A percentile compares a stretch with the other conserved stretches of the same genome.
Conservation (phyloP, 345 rosid species). For the Euphorbia pulcherrima region DNA sequence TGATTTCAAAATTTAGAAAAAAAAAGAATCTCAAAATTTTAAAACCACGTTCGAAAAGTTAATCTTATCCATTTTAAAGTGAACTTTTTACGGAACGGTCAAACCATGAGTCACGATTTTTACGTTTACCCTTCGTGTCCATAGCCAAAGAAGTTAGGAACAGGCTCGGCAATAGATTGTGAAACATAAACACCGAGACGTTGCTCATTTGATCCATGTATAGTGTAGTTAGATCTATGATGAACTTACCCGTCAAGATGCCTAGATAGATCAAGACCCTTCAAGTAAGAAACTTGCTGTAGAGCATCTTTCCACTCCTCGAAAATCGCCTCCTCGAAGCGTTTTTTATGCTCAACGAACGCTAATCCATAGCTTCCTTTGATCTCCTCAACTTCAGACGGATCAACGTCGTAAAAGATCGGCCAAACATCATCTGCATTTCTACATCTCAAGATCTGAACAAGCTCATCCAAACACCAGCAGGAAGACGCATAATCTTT, state of each 20-base stretch:
- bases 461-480: constrained; percentile 18
- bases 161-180: too few relatives aligned
- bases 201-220: too few relatives aligned
- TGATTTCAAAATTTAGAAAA: too few relatives aligned
- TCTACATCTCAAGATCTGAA: neutral
- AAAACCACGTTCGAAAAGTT: too few relatives aligned
- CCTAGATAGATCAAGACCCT: neutral
- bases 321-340: neutral
- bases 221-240: too few relatives aligned
- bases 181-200: too few relatives aligned
- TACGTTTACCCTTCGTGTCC: too few relatives aligned
- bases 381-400: constrained; percentile 6
- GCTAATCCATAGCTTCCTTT: constrained; percentile 3
- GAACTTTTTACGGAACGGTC: too few relatives aligned
- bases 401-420: constrained; percentile 15
- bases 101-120: too few relatives aligned
- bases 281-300: neutral
- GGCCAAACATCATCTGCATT: neutral
- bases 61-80: too few relatives aligned
- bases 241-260: constrained; percentile 4
- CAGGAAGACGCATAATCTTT: constrained; percentile 9
- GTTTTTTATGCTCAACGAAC: neutral
- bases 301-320: constrained; percentile 10
- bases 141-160: too few relatives aligned
- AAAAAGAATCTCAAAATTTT: too few relatives aligned